Evolutionary conservation across 306 rosid genomes (phyloP), one percentile per base, ranked within the genome.

Genomic region (Hylodesmum podocarpum): DNA sequence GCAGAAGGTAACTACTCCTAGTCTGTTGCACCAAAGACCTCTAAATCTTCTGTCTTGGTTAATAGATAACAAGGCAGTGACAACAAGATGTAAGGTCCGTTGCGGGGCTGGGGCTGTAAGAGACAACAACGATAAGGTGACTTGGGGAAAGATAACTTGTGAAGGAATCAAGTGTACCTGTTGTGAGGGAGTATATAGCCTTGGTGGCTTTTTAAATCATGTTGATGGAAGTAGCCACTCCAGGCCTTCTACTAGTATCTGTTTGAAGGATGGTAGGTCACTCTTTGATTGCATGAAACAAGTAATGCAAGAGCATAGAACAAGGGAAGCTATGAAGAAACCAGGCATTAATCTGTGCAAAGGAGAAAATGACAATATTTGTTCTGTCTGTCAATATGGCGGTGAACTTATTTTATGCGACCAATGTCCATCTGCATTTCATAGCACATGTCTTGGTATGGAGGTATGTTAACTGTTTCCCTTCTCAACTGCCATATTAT

Each of bases 321-420:
- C 16, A 55, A 72, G 77, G 55, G 85, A 43, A 70, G 24, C 25
- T 8, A 46, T 4, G 9, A 40, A 41, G 54, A 44, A 80, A 62
- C 77, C 82, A 27, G 13, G 5, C 43, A 33, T n/a, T 55, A 49
- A 51, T 65, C 53, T 25, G 72, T 61, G 19, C 67, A 54, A 51
- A 15, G 90, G 89, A 0, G 85, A 86, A 78, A 95, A 85, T 81
- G 98, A 95, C 80, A 75, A 82, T 72, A 75, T 88, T 82, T 95
- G 97, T 73, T 75, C 97, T 69, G 90, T 87, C 73, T 92, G 97
- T 76, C 91, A 90, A 46, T 81, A 78, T 83, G 99, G 97, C 3
- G 99, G 99, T 19, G 93, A 87, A 40, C 84, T 95, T 62, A 51
- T 95, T 58, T 85, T 90, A 77, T 95, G 99, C 47, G 99, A 95